Conservation (phyloP, 2,329 filamentous ascomycete genomes). For the Coniochaeta sp. region DNA sequence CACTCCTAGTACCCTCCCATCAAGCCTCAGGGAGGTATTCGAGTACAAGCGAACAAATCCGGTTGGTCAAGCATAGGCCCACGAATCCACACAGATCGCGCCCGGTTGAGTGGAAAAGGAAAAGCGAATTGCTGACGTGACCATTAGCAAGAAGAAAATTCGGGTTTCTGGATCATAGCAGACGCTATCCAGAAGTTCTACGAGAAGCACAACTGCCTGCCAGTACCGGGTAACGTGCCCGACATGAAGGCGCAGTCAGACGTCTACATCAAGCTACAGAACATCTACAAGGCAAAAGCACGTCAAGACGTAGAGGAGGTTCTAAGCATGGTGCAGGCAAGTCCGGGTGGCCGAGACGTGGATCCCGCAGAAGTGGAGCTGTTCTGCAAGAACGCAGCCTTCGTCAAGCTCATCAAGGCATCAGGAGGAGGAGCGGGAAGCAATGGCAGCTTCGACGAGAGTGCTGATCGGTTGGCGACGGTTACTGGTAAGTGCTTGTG, state of each 20-base stretch:
- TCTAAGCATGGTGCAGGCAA: slow-evolving; percentile 50
- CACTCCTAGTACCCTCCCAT: slow-evolving; percentile 57
- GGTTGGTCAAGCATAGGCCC: slow-evolving; percentile 39
- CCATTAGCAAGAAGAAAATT: slow-evolving; percentile 31
- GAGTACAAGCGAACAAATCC: slow-evolving; percentile 45
- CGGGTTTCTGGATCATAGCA: slow-evolving; percentile 83
- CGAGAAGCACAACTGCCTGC: slow-evolving; percentile 62
- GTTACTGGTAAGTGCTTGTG: slow-evolving; percentile 41
- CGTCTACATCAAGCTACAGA: slow-evolving; percentile 85
- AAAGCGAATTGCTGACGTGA: slow-evolving; percentile 9
- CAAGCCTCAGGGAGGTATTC: slow-evolving; percentile 70
- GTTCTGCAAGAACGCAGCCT: slow-evolving; percentile 93
- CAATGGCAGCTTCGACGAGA: slow-evolving; percentile 1
- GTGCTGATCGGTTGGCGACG: slow-evolving; percentile 39
- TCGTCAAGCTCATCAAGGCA: slow-evolving; percentile 77
- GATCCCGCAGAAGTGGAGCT: slow-evolving; percentile 71
- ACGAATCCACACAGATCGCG: slow-evolving; percentile 6
- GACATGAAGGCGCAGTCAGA: slow-evolving; percentile 96
- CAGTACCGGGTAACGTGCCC: slow-evolving; percentile 78
- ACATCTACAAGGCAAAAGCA: slow-evolving; percentile 86
- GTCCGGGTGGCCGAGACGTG: slow-evolving; percentile 43
- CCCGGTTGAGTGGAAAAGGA: neutral
- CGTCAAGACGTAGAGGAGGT: slow-evolving; percentile 72
- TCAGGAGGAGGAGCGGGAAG: slow-evolving; percentile 21
- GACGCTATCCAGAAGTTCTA: slow-evolving; percentile 74